Conservation (phyloP, 1,284 basidiomycete species). For the Cutaneotrichosporon spelunceum region DNA sequence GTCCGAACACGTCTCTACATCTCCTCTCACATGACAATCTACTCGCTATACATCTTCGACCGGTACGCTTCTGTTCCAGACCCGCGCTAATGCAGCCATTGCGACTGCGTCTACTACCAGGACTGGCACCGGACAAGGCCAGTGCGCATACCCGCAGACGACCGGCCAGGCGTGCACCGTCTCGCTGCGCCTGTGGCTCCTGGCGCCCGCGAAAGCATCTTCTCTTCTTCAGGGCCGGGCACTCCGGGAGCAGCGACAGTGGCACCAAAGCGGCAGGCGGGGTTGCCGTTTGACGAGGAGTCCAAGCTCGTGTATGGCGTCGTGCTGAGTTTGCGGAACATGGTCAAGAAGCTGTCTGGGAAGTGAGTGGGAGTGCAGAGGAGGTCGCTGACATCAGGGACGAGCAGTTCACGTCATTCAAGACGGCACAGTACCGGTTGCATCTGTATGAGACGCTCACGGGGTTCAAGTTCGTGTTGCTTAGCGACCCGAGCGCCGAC, state of each 20-base stretch:
- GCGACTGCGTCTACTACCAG: slow-evolving; percentile 86
- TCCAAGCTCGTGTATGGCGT: slow-evolving; percentile 97
- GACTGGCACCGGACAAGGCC: slow-evolving; percentile 82
- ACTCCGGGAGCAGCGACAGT: neutral
- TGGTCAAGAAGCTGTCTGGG: slow-evolving; percentile 89
- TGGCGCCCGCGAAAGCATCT: slow-evolving; percentile 34
- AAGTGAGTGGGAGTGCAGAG: slow-evolving; percentile 56
- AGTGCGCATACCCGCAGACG: slow-evolving; percentile 60
- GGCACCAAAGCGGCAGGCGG: slow-evolving; percentile 15
- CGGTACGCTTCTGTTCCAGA: slow-evolving; percentile 56
- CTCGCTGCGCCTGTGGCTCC: slow-evolving; percentile 53
- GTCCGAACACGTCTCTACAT: neutral
- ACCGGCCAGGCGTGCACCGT: slow-evolving; percentile 67
- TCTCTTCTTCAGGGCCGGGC: slow-evolving; percentile 20
- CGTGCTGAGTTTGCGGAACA: slow-evolving; percentile 83
- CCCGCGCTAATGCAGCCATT: slow-evolving; percentile 61
- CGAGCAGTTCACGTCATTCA: slow-evolving; percentile 85
- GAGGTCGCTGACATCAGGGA: slow-evolving; percentile 57
- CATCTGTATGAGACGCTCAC: slow-evolving; percentile 89
- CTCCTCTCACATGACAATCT: slow-evolving; percentile 64
- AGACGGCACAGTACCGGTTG: slow-evolving; percentile 87
- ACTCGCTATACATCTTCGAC: slow-evolving; percentile 86
- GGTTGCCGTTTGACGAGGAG: slow-evolving; percentile 90
- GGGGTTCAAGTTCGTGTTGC: slow-evolving; percentile 91
- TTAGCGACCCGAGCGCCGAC: slow-evolving; percentile 80